Base-by-base conservation (phyloP, 305 asterid genomes). In the Fraxinus ornus region DNA sequence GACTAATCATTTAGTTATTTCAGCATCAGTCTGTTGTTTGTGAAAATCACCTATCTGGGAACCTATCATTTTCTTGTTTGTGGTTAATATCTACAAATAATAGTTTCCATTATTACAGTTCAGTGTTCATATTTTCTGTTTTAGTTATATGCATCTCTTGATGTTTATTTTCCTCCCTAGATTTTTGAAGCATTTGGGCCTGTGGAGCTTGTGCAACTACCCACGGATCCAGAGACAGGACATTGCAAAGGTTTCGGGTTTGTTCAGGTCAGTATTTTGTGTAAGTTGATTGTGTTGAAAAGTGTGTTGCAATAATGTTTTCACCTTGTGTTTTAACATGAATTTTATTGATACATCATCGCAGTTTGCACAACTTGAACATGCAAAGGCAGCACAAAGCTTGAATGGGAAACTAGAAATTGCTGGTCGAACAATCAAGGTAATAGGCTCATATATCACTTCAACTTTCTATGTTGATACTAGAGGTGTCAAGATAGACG, bases 221-320 rank as follows among this genome's bases (percentile, higher is more conserved):
- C 99, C 57, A 93, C 97, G 7, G 99, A 96, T 86, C 97, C 99
- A 39, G 98, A 96, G 89, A 93, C 99, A 1, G 99, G 98, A 70
- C 98, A 94, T 82, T 96, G 99, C 94, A 94, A 96, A 91, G 99
- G 99, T 82, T 96, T 96, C 84, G 99, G 99, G 86, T 96, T 96
- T 91, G 89, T 96, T 88, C 99, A 96, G 85, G 99, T 96, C 88
- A 30, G 98, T 92, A 87, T 89, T 84, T 80, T 64, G 74, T 76
- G 49, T 62, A 76, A 76, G 83, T 81, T 39, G 39, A 28, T 52
- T 75, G 60, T 35, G 44, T 74, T 19, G 68, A 57, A 55, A 52
- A 5, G 9, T 55, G 8, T n/a, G 19, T 19, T 26, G 7, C 49
- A 47, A 32, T 64, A 24, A 9, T 74, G 72, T 60, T n/a, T 35